phyloP scores from a whole-genome alignment of 805 yeast genomes.

The Saturnispora dispora region DNA sequence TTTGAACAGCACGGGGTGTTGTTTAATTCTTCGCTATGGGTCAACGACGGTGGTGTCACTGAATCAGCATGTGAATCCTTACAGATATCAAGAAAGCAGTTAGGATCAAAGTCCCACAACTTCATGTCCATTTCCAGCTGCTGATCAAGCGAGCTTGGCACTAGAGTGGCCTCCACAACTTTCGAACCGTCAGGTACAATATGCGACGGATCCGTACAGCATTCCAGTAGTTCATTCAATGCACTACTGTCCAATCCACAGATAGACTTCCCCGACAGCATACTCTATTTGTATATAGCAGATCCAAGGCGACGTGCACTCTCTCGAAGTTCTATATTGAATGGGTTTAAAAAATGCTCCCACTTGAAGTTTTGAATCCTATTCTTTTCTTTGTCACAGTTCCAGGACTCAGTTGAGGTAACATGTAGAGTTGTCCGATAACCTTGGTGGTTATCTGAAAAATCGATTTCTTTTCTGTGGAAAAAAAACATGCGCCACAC shows the following conservation, averaged over 20 bases:
- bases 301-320: neutral
- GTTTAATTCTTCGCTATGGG: neutral
- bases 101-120: slow-evolving; percentile 8
- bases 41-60: neutral
- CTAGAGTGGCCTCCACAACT: neutral
- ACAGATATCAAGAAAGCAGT: slow-evolving; percentile 6
- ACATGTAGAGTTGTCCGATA: neutral
- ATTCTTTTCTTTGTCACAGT: neutral
- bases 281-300: neutral
- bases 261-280: slow-evolving; percentile 1
- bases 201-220: slow-evolving; percentile 15
- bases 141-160: neutral
- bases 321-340: neutral
- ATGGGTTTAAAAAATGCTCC: neutral
- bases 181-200: slow-evolving; percentile 2
- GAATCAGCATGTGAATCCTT: neutral
- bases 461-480: neutral
- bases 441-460: neutral
- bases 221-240: slow-evolving; percentile 11
- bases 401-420: neutral
- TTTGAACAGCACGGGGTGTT: slow-evolving; percentile 2
- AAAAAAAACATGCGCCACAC: neutral
- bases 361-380: neutral
- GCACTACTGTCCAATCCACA: slow-evolving; percentile 9
- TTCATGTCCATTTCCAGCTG: slow-evolving; percentile 2